Percentiles rank a stretch among this genome's conserved stretches.
Evolutionary conservation across 495 filamentous ascomycete species (phyloP).

Genomic region (Talaromyces trachyspermus): DNA sequence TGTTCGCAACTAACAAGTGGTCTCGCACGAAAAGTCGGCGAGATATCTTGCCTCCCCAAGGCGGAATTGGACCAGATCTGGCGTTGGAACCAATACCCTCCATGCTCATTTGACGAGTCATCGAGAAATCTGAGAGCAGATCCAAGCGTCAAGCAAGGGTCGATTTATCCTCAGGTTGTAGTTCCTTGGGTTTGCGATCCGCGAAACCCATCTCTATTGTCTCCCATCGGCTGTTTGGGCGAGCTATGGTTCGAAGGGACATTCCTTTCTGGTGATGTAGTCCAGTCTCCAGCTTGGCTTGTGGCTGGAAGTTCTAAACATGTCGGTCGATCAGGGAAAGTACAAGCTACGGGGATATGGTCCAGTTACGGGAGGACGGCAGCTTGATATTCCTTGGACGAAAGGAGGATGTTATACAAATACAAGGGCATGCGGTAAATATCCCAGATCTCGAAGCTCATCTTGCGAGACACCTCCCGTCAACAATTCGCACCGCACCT

Average conservation of each 20-base stretch:
- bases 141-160: slow-evolving; percentile 19
- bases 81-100: slow-evolving; percentile 29
- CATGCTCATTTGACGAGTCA: slow-evolving; percentile 18
- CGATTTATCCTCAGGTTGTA: slow-evolving; percentile 19
- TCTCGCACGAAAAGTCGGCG: slow-evolving; percentile 17
- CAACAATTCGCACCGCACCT: slow-evolving; percentile 18
- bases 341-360: slow-evolving; percentile 50
- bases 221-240: slow-evolving; percentile 40
- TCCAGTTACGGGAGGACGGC: slow-evolving; percentile 49
- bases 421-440: slow-evolving; percentile 30
- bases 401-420: slow-evolving; percentile 37
- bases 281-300: slow-evolving; percentile 29
- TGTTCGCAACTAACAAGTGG: slow-evolving; percentile 22
- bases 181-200: slow-evolving; percentile 30
- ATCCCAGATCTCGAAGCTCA: slow-evolving; percentile 26
- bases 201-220: slow-evolving; percentile 25
- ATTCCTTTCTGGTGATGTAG: slow-evolving; percentile 37
- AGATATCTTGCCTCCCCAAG: slow-evolving; percentile 30
- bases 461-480: slow-evolving; percentile 21
- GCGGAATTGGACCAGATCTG: slow-evolving; percentile 31
- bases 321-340: slow-evolving; percentile 22
- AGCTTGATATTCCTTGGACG: slow-evolving; percentile 52
- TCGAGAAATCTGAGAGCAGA: slow-evolving; percentile 22
- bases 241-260: slow-evolving; percentile 45
- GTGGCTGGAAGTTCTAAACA: slow-evolving; percentile 19